Percentiles rank a stretch among this genome's conserved stretches.
These are phyloP conservation scores for Geotrichum restrictum DNA, from an alignment of 1,139 yeast species.

Conservation along the genomic window DNA sequence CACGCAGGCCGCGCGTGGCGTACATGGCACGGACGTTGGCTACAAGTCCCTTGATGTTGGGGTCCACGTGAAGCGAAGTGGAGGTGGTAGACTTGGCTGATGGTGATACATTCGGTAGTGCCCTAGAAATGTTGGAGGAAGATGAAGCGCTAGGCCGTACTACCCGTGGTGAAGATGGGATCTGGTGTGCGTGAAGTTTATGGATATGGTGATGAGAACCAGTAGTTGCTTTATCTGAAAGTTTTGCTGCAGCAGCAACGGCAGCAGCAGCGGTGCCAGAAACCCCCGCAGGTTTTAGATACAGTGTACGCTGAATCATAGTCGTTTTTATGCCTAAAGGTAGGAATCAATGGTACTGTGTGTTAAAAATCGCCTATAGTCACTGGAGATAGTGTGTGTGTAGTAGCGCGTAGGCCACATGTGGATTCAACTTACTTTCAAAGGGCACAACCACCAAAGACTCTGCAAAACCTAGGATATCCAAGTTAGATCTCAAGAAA, in stretches of 20 bases:
- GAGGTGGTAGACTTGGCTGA: too few species aligned
- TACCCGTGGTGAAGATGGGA: not conserved
- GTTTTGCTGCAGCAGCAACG: not conserved
- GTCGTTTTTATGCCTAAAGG: conserved; percentile 59
- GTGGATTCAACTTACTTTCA: conserved; percentile 51
- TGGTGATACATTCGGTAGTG: too few species aligned
- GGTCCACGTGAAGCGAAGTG: conserved; percentile 21
- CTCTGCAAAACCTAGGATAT: conserved; percentile 56
- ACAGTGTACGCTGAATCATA: conserved; percentile 57
- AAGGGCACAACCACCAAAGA: conserved; percentile 84
- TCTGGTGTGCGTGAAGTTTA: conserved; percentile 18
- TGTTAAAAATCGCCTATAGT: too few species aligned
- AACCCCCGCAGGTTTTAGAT: conserved; percentile 2
- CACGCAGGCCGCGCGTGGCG: conserved; percentile 65
- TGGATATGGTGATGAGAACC: conserved; percentile 3
- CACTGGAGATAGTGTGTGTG: too few species aligned
- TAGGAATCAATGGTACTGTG: not conserved
- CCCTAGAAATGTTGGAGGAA: too few species aligned
- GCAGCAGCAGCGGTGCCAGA: not conserved
- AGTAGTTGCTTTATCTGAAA: not conserved
- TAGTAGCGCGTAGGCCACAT: too few species aligned
- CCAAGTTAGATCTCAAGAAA: too few species aligned
- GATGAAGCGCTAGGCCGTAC: not conserved
- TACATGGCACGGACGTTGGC: conserved; percentile 51
- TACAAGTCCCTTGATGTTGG: conserved; percentile 28